These are phyloP conservation scores for Zoysia pacifica DNA, from an alignment of 176 grass and related monocot genomes.

Conservation along the genomic window DNA sequence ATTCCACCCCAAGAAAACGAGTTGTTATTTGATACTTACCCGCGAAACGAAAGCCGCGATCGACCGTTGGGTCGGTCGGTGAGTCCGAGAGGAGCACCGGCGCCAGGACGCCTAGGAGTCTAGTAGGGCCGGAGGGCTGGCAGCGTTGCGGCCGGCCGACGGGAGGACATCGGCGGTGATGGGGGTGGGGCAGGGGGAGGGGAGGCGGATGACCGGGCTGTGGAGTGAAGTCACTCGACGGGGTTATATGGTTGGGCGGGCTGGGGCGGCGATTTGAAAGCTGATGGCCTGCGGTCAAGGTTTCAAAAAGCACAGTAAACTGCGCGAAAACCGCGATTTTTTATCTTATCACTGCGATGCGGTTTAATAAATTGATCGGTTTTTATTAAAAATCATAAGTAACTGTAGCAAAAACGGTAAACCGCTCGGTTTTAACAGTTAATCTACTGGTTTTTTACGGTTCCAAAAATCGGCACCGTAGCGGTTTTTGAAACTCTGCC, in stretches of 20 bases:
- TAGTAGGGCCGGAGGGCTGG: not conserved
- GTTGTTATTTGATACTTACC: not conserved
- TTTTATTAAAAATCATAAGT: no score
- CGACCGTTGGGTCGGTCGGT: not conserved
- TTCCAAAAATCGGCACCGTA: no score
- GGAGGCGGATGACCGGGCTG: not conserved
- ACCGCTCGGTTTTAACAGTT: no score
- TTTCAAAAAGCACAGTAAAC: no score
- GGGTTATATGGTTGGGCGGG: not conserved
- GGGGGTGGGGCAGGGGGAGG: not conserved
- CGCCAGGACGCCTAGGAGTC: not conserved
- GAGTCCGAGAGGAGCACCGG: not conserved
- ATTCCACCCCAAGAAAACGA: not conserved
- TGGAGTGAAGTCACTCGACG: not conserved
- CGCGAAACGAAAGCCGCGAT: not conserved
- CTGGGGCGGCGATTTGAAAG: not conserved
- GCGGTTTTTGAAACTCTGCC: no score
- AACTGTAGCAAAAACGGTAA: no score
- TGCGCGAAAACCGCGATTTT: no score
- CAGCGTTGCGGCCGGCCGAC: not conserved
- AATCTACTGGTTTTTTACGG: no score
- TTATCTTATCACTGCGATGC: no score
- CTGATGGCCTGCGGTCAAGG: no score
- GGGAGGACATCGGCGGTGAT: not conserved
- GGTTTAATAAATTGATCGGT: no score